These are phyloP conservation scores for Ceratocystiopsis sp. DNA, from an alignment of 2,329 filamentous ascomycete species.

Conservation along the genomic window DNA sequence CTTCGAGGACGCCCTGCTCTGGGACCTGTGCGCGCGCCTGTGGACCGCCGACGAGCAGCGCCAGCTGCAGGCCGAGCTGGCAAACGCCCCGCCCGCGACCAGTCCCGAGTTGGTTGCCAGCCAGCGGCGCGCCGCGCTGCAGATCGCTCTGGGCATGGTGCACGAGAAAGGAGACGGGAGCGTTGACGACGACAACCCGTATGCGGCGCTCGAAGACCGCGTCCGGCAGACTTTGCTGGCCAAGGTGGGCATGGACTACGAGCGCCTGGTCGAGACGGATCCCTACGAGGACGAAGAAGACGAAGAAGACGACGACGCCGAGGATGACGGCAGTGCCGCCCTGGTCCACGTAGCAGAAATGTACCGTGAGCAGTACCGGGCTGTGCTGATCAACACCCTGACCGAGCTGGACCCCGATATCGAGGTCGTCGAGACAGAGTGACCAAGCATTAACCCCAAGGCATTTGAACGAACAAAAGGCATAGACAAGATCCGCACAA, in stretches of 20 bases:
- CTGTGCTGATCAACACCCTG: slow-evolving; percentile 25
- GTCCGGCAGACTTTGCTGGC: slow-evolving; percentile 19
- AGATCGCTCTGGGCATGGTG: slow-evolving; percentile 15
- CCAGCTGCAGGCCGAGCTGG: slow-evolving; percentile 3
- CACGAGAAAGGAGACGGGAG: slow-evolving; percentile 11
- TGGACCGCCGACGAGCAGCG: slow-evolving; percentile 14
- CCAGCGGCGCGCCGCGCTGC: slow-evolving; percentile 4
- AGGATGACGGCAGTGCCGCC: slow-evolving; percentile 20
- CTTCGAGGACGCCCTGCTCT: slow-evolving; percentile 34
- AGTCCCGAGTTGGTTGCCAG: background rate
- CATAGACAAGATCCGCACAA: too few species aligned
- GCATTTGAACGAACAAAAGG: too few species aligned
- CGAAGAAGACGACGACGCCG: slow-evolving; percentile 4
- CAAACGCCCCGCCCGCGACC: background rate
- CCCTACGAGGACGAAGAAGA: slow-evolving; percentile 22
- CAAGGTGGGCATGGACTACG: slow-evolving; percentile 22
- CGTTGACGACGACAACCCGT: slow-evolving; percentile 9
- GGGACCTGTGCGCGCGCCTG: slow-evolving; percentile 27
- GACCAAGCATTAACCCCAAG: too few species aligned
- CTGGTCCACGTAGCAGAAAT: slow-evolving; percentile 25
- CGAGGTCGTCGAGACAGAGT: too few species aligned
- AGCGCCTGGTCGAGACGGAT: slow-evolving; percentile 29
- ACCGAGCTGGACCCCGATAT: too few species aligned
- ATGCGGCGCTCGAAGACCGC: slow-evolving; percentile 20
- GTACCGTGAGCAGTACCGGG: slow-evolving; percentile 32